Conservation (phyloP, 2,329 filamentous ascomycete species). For the Cercospora zeae-maydis region DNA sequence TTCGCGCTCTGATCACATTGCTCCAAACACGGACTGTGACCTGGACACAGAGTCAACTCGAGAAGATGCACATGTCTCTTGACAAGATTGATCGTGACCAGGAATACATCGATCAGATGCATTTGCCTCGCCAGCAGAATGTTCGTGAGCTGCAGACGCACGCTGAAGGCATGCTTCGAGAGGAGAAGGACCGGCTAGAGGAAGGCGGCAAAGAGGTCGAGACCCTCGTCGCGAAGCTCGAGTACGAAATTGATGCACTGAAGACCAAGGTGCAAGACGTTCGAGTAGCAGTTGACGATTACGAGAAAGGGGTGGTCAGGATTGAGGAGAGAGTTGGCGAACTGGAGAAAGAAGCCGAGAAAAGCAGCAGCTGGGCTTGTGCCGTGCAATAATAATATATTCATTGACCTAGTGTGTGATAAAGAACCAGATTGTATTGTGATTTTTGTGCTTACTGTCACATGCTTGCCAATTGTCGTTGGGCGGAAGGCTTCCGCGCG, state of each 20-base stretch:
- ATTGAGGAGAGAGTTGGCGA: slow-evolving; percentile 49
- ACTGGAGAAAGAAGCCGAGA: slow-evolving; percentile 57
- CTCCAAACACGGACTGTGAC: slow-evolving; percentile 40
- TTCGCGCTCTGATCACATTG: slow-evolving; percentile 53
- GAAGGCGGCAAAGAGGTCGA: slow-evolving; percentile 77
- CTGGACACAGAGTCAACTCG: slow-evolving; percentile 61
- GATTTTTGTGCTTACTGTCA: neutral
- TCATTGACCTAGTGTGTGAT: slow-evolving; percentile 3
- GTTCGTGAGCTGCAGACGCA: slow-evolving; percentile 65
- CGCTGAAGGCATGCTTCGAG: slow-evolving; percentile 64
- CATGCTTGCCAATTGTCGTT: neutral
- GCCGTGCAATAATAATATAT: slow-evolving; percentile 24
- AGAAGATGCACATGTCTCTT: slow-evolving; percentile 53
- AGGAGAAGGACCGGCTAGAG: slow-evolving; percentile 64
- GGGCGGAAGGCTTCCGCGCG: neutral
- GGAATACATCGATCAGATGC: slow-evolving; percentile 62
- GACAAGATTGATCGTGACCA: slow-evolving; percentile 60
- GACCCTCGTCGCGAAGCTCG: slow-evolving; percentile 74
- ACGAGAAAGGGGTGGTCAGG: slow-evolving; percentile 61
- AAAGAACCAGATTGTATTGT: neutral
- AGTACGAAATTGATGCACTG: slow-evolving; percentile 86
- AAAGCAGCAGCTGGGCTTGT: slow-evolving; percentile 29
- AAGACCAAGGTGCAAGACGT: slow-evolving; percentile 79
- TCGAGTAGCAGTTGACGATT: slow-evolving; percentile 74
- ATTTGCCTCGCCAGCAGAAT: slow-evolving; percentile 66